phyloP scores from a whole-genome alignment of 1,139 yeast genomes.

The Blastobotrys serpentis region DNA sequence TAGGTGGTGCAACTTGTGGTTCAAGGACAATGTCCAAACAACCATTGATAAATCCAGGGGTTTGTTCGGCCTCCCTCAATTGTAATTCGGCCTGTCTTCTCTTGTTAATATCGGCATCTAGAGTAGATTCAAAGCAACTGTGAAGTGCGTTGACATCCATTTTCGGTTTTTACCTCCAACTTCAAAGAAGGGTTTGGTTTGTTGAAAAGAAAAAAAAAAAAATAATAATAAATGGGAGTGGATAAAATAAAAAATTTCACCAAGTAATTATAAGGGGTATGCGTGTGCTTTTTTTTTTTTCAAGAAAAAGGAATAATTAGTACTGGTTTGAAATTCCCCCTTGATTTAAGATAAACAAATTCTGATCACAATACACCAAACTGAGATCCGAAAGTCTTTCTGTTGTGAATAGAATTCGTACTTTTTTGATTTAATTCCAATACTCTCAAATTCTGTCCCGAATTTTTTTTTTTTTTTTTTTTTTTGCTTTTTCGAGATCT shows the following conservation, averaged over 20 bases:
- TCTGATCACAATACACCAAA: too few species aligned
- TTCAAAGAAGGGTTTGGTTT: not conserved
- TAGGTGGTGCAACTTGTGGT: constrained; percentile 51
- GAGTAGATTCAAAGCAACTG: constrained; percentile 78
- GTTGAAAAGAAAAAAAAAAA: not conserved
- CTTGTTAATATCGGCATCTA: constrained; percentile 61
- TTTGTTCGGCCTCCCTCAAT: constrained; percentile 53
- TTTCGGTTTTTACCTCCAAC: not conserved
- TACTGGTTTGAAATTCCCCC: too few species aligned
- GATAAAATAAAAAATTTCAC: not conserved
- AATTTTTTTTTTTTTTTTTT: constrained; percentile 1
- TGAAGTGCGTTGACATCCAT: constrained; percentile 72
- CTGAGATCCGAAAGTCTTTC: too few species aligned
- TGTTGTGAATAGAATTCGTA: too few species aligned
- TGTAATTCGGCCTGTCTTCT: constrained; percentile 71
- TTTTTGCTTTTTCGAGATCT: not conserved
- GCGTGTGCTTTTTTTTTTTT: not conserved
- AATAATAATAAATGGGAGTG: not conserved
- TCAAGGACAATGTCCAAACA: constrained; percentile 74
- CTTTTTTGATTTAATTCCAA: not conserved
- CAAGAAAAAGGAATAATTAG: not conserved
- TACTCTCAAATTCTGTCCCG: not conserved
- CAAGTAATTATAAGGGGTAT: not conserved
- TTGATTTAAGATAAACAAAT: too few species aligned
- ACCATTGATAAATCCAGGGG: constrained; percentile 78